These are phyloP conservation scores for Gautieria morchelliformis DNA, from an alignment of 768 basidiomycete genomes.

Conservation along the genomic window DNA sequence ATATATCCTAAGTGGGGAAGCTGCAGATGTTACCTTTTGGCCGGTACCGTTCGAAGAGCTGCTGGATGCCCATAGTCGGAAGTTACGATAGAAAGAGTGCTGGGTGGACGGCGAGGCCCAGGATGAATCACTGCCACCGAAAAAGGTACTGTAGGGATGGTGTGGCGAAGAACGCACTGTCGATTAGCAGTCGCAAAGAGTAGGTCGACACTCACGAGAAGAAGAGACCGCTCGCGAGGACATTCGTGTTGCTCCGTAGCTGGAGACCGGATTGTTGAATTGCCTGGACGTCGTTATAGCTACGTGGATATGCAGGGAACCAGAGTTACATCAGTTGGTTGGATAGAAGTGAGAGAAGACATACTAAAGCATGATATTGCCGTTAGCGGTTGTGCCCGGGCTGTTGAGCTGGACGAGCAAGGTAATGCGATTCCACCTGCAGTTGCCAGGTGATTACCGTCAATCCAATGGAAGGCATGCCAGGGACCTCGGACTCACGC, in stretches of 20 bases:
- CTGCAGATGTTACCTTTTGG: neutral
- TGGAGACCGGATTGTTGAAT: slow-evolving; percentile 53
- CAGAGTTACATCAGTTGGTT: neutral
- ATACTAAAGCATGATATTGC: slow-evolving; percentile 59
- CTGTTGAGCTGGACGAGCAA: slow-evolving; percentile 72
- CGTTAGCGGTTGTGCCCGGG: slow-evolving; percentile 60
- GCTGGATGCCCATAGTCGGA: slow-evolving; percentile 53
- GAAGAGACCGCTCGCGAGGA: slow-evolving; percentile 60
- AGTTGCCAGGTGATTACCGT: neutral
- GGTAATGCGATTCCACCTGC: slow-evolving; percentile 63
- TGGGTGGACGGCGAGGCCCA: slow-evolving; percentile 66
- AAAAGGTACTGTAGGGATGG: slow-evolving; percentile 53
- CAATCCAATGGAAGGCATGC: neutral
- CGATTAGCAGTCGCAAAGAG: neutral
- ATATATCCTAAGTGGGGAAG: neutral
- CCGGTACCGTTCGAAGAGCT: slow-evolving; percentile 17
- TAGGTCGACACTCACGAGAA: slow-evolving; percentile 49
- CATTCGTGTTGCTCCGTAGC: slow-evolving; percentile 42
- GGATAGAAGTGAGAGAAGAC: slow-evolving; percentile 19
- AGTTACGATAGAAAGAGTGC: slow-evolving; percentile 70
- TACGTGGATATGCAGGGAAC: slow-evolving; percentile 16
- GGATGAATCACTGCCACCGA: slow-evolving; percentile 61
- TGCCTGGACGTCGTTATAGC: slow-evolving; percentile 61
- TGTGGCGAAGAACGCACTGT: neutral
- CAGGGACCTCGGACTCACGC: slow-evolving; percentile 29